Conservation (phyloP, 257 asterid species). For the Nicotiana attenuata region DNA sequence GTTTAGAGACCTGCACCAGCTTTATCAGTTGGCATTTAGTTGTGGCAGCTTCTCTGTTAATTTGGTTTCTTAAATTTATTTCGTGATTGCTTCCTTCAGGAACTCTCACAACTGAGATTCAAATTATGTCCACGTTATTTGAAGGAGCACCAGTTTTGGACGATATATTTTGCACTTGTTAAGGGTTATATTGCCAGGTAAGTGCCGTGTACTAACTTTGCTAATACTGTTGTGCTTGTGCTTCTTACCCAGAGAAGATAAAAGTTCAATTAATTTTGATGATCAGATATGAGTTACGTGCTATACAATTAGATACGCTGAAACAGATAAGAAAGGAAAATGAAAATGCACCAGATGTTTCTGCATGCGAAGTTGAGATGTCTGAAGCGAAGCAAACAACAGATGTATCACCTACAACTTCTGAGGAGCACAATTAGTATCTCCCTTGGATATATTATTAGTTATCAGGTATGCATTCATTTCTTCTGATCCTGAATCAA, state of each 20-base stretch:
- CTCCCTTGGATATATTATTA: constrained; percentile 15
- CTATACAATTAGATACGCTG: constrained; percentile 59
- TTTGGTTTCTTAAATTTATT: background rate
- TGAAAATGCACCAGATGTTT: constrained; percentile 32
- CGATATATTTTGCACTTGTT: constrained; percentile 72
- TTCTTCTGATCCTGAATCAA: background rate
- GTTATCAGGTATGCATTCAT: constrained; percentile 29
- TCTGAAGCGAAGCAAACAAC: constrained; percentile 54
- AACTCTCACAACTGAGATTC: constrained; percentile 75
- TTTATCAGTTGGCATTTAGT: background rate
- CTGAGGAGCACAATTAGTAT: constrained; percentile 27
- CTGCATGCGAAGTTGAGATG: constrained; percentile 78
- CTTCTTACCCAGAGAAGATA: background rate
- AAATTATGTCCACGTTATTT: constrained; percentile 71
- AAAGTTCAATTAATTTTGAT: constrained; percentile 12
- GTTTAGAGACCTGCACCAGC: background rate
- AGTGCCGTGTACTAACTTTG: constrained; percentile 30
- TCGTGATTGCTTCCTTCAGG: constrained; percentile 36
- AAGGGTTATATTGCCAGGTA: constrained; percentile 64
- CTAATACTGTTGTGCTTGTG: constrained; percentile 10
- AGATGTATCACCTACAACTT: constrained; percentile 25
- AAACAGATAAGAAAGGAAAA: constrained; percentile 40
- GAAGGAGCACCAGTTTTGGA: constrained; percentile 88
- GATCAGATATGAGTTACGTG: constrained; percentile 69
- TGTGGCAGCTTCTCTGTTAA: background rate